These are phyloP conservation scores for Plasmodium coatneyi DNA, from an alignment of 169 alveolate genomes.

Conservation along the genomic window DNA sequence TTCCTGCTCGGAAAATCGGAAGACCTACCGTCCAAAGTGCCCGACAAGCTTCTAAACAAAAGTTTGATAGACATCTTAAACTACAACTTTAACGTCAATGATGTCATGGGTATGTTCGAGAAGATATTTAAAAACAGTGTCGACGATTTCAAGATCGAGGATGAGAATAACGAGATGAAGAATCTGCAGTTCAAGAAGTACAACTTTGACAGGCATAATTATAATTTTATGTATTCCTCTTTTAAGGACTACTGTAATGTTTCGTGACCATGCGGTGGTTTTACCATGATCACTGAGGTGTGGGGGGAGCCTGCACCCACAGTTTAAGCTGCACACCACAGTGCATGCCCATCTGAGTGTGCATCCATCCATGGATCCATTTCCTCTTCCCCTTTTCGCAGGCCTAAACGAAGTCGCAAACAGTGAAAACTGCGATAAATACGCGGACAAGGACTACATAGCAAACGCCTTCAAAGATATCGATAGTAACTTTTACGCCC, in stretches of 20 bases:
- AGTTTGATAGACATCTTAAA: conserved; percentile 40
- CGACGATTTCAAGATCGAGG: conserved; percentile 61
- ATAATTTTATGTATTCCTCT: conserved; percentile 25
- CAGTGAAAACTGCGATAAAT: conserved; percentile 8
- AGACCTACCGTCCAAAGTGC: background rate
- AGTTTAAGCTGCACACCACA: background rate
- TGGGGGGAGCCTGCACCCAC: background rate
- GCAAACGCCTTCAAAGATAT: background rate
- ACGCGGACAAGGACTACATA: conserved; percentile 12
- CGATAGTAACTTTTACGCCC: conserved; percentile 1
- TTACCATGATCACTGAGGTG: background rate
- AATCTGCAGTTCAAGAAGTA: conserved; percentile 35
- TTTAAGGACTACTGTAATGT: conserved; percentile 60
- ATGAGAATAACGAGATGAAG: conserved; percentile 39
- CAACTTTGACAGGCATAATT: conserved; percentile 15
- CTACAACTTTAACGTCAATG: conserved; percentile 50
- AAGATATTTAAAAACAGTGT: conserved; percentile 52
- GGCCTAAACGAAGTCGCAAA: conserved; percentile 42
- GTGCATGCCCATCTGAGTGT: background rate
- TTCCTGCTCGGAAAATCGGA: conserved; percentile 13
- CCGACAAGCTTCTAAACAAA: conserved; percentile 29
- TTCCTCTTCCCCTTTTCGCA: background rate
- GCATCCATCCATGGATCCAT: background rate
- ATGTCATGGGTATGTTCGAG: conserved; percentile 57
- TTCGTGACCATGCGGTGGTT: background rate